Base-by-base conservation (phyloP, 305 asterid genomes). In the Fraxinus nigra region DNA sequence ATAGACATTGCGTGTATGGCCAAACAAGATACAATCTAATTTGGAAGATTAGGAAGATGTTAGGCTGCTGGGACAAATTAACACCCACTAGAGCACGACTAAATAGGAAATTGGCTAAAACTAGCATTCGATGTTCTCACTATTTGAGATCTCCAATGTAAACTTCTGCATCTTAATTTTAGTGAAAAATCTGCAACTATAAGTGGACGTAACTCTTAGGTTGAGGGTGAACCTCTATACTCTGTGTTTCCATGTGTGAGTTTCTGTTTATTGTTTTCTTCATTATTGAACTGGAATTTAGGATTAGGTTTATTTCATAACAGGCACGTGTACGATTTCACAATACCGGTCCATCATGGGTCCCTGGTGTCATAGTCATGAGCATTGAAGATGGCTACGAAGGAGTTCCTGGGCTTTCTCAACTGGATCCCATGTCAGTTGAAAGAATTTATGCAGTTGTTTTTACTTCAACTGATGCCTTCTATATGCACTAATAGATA, bases 351-450 rank as follows among this genome's bases (percentile, higher is more conserved):
- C 93, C 97, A 59, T 92, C 96, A 26, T 90, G 88, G 79, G 82
- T 89, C 84, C 97, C 97, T 63, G 94, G 98, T 70, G 90, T 91
- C 85, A 87, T 95, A 65, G 91, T 90, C 83, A 92, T 95, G 98
- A 90, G 97, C 90, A 86, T 95, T 56, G 93, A 93, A 85, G 99
- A 95, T 87, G 99, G 99, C 78, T 86, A 91, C 77, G 88, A 89
- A 67, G 94, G 95, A 81, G 74, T 82, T 84, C 88, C 93, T 0
- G 97, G 95, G 61, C 16, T 38, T 38, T 38, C 46, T 54, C 97
- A 91, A 85, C 86, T 93, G 43, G 98, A 95, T 84, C 92, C 90
- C 79, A 82, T 82, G 98, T 95, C 70, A 35, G 97, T 89, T 61
- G 69, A 75, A 34, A 37, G 4, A 10, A 11, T 0, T 48, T 80